These are phyloP conservation scores for Hypoxylon sp. DNA, from an alignment of 2,329 filamentous ascomycete genomes.

Conservation along the genomic window DNA sequence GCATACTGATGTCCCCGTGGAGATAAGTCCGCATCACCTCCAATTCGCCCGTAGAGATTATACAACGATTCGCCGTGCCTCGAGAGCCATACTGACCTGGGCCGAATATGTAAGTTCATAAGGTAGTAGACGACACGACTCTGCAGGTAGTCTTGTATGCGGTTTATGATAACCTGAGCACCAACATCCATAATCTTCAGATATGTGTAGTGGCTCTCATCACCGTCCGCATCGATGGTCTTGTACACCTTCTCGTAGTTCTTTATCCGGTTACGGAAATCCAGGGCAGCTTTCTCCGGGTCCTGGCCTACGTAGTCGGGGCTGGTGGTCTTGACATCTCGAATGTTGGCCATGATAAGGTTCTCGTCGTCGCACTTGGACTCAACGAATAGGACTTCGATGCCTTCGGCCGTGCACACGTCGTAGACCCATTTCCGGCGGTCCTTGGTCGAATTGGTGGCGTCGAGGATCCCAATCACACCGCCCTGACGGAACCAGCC, in stretches of 20 bases:
- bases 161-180: slow-evolving; percentile 97
- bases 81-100: slow-evolving; percentile 96
- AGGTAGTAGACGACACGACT: slow-evolving; percentile 97
- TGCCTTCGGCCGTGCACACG: slow-evolving; percentile 78
- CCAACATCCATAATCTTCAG: slow-evolving; percentile 98
- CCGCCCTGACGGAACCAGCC: slow-evolving; percentile 88
- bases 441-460: slow-evolving; percentile 94
- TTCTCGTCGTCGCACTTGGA: slow-evolving; percentile 97
- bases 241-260: slow-evolving; percentile 99
- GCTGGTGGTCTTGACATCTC: slow-evolving; percentile 96
- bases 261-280: slow-evolving; percentile 93
- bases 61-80: slow-evolving; percentile 94
- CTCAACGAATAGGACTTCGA: slow-evolving; percentile 96
- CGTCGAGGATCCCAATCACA: slow-evolving; percentile 93
- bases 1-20: slow-evolving; percentile 90
- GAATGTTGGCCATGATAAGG: slow-evolving; percentile 97
- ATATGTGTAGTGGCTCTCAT: slow-evolving; percentile 91
- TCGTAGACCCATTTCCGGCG: slow-evolving; percentile 93
- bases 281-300: slow-evolving; percentile 88
- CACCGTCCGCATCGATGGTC: slow-evolving; percentile 84
- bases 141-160: slow-evolving; percentile 96
- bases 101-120: slow-evolving; percentile 98
- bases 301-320: slow-evolving; percentile 96
- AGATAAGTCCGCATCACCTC: slow-evolving; percentile 90
- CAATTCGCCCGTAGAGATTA: slow-evolving; percentile 92